Base-by-base conservation (phyloP, 2,329 filamentous ascomycete genomes). In the Xylariaceae sp. region DNA sequence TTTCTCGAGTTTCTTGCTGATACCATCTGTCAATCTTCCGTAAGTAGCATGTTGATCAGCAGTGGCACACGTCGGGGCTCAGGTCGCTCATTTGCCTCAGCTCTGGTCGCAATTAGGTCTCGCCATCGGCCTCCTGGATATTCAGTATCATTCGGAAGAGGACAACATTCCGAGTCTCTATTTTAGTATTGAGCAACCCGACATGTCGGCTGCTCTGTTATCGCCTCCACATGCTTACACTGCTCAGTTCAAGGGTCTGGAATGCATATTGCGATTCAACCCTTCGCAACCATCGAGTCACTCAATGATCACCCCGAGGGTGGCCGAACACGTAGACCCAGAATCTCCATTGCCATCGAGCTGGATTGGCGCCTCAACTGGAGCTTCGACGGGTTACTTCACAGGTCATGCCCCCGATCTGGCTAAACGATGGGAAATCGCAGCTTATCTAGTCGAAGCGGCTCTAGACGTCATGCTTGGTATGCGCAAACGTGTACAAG, bases 181-280 rank as follows among this genome's bases (percentile, higher is more conserved):
- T 55, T 64, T 69, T 40, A 63, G 60, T 40, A 50, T 69, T 15
- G 61, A 68, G 49, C 67, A 68, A 47, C 54, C 58, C 19, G 61
- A 68, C 42, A 70, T 69, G 49, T 63, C 66, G 6, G 60, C 57
- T 18, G 58, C 63, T 29, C 58, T 69, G 29, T 47, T 70, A 37
- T 67, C 65, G 1, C 67, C 67, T 16, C 62, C 65, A 19, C 59
- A 65, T 48, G 53, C 55, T n/a, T 53, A 51, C 15, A 64, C 62
- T 19, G 64, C 63, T 49, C 57, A 62, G 19, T 53, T 68, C n/a
- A 59, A 62, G 52, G 67, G 67, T 15, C 30, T 70, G 32, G 62
- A 67, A 18, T 66, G 61, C 32, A 32, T 61, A 16, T 60, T 67
- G 15, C 54, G 36, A 6, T 64, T 64, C 21, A 18, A n/a, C n/a